Base-by-base conservation (phyloP, 805 yeast genomes). In the Sugiyamaella floridensis region DNA sequence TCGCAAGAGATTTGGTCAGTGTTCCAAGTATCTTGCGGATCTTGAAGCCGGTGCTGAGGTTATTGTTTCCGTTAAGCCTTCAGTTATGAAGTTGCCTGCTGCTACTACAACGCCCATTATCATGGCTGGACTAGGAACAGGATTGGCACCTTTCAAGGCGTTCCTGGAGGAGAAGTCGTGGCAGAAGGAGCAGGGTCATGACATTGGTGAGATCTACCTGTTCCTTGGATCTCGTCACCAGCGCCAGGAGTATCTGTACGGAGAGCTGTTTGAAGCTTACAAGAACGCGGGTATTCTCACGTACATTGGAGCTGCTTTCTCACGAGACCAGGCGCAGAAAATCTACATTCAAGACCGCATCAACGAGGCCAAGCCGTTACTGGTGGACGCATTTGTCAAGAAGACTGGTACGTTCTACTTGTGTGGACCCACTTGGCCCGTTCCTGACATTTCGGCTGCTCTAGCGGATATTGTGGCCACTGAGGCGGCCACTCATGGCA, bases 391-490 rank as follows among this genome's bases (percentile, higher is more conserved):
- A 48, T 81, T 92, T 70, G 85, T 83, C 44, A 72, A 75, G 58
- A 78, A 89, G 72, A 74, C 83, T 53, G 98, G 98, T 53, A 83
- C 89, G 22, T 92, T 92, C 80, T 92, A 92, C 74, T 77, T 92
- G 67, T 92, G 98, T 81, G 98, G 98, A 57, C 98, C 98, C 43
- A 92, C 97, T 1, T 92, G 98, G 98, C 98, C 98, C 34, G 97
- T 92, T 65, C 97, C 98, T 10, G 97, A 90, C 68, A 86, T 92
- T 63, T 86, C 96, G 50, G 85, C 84, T 44, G 95, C 96, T 63
- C 75, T 92, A 60, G 85, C 85, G 64, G 96, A 88, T 58, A 85
- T 92, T 61, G 77, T 89, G 49, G 69, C 70, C 20, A 77, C 78
- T 45, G 96, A 87, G 58, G 95, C 96, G 22, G 75, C 73, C 49